Percentiles rank a stretch among this genome's conserved stretches.
phyloP scores from a whole-genome alignment of 768 basidiomycete genomes.

The Boletus tomentosulus region DNA sequence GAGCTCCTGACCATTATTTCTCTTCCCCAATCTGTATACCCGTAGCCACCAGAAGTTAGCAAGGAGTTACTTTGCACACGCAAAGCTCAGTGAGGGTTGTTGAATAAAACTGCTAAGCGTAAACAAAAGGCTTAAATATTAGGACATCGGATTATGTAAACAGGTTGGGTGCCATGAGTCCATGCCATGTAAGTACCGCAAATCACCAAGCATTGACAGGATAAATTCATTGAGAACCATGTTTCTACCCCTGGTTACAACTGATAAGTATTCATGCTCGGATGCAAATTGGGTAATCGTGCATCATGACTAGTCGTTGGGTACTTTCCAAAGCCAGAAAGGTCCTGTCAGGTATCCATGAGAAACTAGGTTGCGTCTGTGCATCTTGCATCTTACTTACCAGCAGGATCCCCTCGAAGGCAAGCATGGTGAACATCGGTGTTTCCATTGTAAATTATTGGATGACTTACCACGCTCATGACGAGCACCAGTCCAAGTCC shows the following conservation, averaged over 20 bases:
- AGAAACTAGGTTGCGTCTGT: neutral
- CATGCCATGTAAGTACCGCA: neutral
- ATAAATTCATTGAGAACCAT: too few relatives aligned
- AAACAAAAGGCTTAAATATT: too few relatives aligned
- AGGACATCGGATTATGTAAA: slow-evolving; percentile 17
- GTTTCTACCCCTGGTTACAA: too few relatives aligned
- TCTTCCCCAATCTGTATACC: slow-evolving; percentile 54
- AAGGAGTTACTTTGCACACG: slow-evolving; percentile 51
- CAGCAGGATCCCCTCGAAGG: slow-evolving; percentile 55
- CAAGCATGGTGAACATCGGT: neutral
- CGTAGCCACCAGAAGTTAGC: slow-evolving; percentile 39
- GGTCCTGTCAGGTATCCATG: slow-evolving; percentile 42
- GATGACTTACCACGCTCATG: slow-evolving; percentile 42
- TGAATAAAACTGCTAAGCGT: neutral
- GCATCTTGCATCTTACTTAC: slow-evolving; percentile 34
- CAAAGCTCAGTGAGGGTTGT: slow-evolving; percentile 29
- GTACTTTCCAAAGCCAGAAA: slow-evolving; percentile 69
- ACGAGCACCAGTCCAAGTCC: slow-evolving; percentile 61
- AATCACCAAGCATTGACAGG: too few relatives aligned
- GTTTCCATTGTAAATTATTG: too few relatives aligned
- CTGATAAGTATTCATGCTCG: too few relatives aligned
- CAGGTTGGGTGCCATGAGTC: too few relatives aligned
- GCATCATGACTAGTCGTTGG: slow-evolving; percentile 29
- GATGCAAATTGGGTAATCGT: too few relatives aligned
- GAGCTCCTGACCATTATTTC: slow-evolving; percentile 39